phyloP scores from a whole-genome alignment of 345 rosid species.

The Geranium brycei region DNA sequence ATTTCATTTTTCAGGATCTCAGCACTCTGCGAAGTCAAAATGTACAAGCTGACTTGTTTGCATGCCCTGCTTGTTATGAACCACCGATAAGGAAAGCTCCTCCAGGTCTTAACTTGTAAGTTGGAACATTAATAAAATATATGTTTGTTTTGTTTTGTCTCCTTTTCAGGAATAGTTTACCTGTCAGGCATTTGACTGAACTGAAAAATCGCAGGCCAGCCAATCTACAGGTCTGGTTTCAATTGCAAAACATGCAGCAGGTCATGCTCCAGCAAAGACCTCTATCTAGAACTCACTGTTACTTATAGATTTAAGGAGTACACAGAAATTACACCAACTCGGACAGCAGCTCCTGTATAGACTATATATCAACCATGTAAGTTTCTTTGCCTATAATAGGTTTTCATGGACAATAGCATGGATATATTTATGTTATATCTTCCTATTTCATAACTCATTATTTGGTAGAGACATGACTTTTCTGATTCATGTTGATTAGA shows the following conservation, averaged over 20 bases:
- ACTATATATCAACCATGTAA: constrained; percentile 26
- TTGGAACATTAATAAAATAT: constrained; percentile 6
- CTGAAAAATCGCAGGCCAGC: constrained; percentile 43
- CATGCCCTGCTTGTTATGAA: constrained; percentile 79
- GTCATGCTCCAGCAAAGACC: constrained; percentile 76
- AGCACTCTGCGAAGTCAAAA: constrained; percentile 21
- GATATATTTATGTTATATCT: too few species aligned
- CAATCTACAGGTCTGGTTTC: constrained; percentile 88
- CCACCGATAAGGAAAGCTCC: constrained; percentile 85
- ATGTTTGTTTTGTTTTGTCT: not conserved
- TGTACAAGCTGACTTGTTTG: constrained; percentile 42
- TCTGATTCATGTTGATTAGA: constrained; percentile 7
- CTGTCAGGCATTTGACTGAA: not conserved
- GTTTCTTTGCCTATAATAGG: constrained; percentile 4
- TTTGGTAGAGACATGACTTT: constrained; percentile 1
- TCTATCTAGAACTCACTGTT: constrained; percentile 68
- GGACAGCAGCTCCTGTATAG: constrained; percentile 66
- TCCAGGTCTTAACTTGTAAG: constrained; percentile 79
- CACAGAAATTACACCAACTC: constrained; percentile 51
- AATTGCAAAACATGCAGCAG: constrained; percentile 66
- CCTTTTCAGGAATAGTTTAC: not conserved
- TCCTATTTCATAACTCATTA: not conserved
- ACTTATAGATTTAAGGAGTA: constrained; percentile 54
- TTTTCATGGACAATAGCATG: too few species aligned
- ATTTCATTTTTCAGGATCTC: constrained; percentile 23